Conservation (phyloP, 1,284 basidiomycete species). For the Ganoderma multipileum region DNA sequence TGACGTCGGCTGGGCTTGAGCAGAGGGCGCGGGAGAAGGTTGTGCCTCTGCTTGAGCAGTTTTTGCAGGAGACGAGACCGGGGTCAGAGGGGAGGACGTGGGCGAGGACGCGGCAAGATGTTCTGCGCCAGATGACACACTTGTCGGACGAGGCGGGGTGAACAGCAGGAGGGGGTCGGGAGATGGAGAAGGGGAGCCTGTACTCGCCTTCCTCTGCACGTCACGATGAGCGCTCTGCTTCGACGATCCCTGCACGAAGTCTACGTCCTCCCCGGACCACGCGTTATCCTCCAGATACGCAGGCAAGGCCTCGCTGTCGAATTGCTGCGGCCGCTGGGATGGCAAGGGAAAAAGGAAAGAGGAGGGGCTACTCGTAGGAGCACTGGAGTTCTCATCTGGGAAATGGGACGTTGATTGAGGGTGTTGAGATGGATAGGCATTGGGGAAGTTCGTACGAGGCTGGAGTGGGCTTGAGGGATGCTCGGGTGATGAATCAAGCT, state of each 20-base stretch:
- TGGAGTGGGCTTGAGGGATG: neutral
- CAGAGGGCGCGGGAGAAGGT: neutral
- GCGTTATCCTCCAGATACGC: neutral
- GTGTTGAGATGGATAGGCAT: neutral
- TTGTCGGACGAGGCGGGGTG: slow-evolving; percentile 14
- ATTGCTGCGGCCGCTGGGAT: neutral
- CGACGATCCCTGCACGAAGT: slow-evolving; percentile 5
- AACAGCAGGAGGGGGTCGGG: slow-evolving; percentile 27
- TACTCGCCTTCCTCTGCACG: slow-evolving; percentile 8
- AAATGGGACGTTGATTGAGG: neutral
- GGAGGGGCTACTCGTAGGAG: slow-evolving; percentile 3
- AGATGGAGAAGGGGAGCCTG: slow-evolving; percentile 21
- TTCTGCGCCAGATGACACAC: neutral
- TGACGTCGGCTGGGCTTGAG: neutral
- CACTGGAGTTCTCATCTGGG: neutral
- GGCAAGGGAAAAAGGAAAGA: slow-evolving; percentile 9
- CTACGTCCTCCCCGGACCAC: neutral
- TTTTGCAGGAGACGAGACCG: slow-evolving; percentile 18
- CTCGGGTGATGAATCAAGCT: slow-evolving; percentile 3
- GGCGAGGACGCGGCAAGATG: neutral
- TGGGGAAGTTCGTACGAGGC: neutral
- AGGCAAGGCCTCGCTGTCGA: neutral
- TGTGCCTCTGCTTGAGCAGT: neutral
- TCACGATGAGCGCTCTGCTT: neutral
- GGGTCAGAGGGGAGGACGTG: slow-evolving; percentile 26